Conservation (phyloP, 2,329 filamentous ascomycete genomes). For the Pseudogymnoascus sp. region DNA sequence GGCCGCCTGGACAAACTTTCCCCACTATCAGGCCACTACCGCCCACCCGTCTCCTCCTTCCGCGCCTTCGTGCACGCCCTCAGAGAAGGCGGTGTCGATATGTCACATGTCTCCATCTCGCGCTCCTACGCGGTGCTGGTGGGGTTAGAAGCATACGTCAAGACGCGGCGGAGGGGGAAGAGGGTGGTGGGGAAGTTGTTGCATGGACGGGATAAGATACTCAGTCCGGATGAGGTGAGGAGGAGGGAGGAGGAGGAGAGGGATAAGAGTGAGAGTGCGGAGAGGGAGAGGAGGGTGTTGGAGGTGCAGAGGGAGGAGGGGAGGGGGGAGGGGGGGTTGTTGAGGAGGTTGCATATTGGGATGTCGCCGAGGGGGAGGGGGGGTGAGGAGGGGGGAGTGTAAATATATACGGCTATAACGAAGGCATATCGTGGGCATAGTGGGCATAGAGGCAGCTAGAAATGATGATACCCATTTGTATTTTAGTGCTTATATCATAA, state of each 20-base stretch:
- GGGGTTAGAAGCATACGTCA: slow-evolving; percentile 72
- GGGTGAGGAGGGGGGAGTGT: not conserved
- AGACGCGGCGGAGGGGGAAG: slow-evolving; percentile 56
- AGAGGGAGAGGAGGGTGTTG: slow-evolving; percentile 37
- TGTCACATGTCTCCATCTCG: slow-evolving; percentile 68
- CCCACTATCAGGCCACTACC: slow-evolving; percentile 70
- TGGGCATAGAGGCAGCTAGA: not conserved
- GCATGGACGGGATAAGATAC: slow-evolving; percentile 47
- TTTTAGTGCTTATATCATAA: not conserved
- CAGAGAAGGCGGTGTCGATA: slow-evolving; percentile 65
- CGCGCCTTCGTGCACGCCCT: slow-evolving; percentile 69
- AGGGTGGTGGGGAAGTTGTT: slow-evolving; percentile 40
- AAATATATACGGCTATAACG: slow-evolving; percentile 9
- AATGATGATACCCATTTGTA: slow-evolving; percentile 2
- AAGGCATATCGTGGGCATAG: not conserved
- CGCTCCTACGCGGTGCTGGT: slow-evolving; percentile 75
- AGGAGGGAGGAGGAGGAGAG: slow-evolving; percentile 48
- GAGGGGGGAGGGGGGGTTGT: slow-evolving; percentile 22
- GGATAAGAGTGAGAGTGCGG: slow-evolving; percentile 52
- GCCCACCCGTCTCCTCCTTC: slow-evolving; percentile 71
- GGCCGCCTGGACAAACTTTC: slow-evolving; percentile 68
- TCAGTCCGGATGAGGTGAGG: slow-evolving; percentile 51
- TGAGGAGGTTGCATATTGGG: slow-evolving; percentile 33
- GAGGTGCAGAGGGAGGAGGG: slow-evolving; percentile 25
- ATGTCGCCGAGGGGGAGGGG: slow-evolving; percentile 21